phyloP scores from a whole-genome alignment of 2,329 filamentous ascomycete species.

The Atkinsonella hypoxylon region DNA sequence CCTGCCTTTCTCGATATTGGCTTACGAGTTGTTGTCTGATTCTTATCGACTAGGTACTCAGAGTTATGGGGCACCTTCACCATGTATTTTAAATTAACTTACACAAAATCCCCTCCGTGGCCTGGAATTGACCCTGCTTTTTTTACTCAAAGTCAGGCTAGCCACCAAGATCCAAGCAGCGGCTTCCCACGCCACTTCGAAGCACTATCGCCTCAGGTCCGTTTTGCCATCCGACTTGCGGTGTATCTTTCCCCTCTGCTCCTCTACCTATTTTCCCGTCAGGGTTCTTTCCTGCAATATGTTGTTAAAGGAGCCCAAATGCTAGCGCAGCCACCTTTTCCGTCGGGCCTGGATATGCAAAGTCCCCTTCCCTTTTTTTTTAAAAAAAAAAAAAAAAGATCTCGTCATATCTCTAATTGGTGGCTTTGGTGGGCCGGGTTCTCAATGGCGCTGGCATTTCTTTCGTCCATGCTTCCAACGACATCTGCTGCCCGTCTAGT shows the following conservation, averaged over 20 bases:
- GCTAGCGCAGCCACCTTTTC: conserved; percentile 19
- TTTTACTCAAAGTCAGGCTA: too few species aligned
- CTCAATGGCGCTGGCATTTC: conserved; percentile 7
- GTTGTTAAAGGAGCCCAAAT: conserved; percentile 8
- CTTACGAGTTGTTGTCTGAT: background rate
- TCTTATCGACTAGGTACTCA: background rate
- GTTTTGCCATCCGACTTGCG: conserved; percentile 1
- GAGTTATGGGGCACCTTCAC: background rate
- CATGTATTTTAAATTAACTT: background rate
- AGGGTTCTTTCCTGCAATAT: conserved; percentile 11
- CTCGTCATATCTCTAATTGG: conserved; percentile 16
- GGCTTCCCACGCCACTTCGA: background rate
- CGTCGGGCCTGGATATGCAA: background rate
- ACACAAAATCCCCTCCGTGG: too few species aligned
- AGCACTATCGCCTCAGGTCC: background rate
- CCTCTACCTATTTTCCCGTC: conserved; percentile 6
- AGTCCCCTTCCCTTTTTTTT: too few species aligned
- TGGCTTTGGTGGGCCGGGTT: conserved; percentile 7
- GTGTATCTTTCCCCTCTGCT: background rate
- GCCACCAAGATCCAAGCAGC: background rate
- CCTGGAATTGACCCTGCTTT: too few species aligned
- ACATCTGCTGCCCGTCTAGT: conserved; percentile 10
- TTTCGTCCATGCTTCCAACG: conserved; percentile 7
- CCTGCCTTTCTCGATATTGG: background rate
- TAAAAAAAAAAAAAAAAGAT: background rate